phyloP scores from a whole-genome alignment of 306 rosid genomes.

The Sicyos edulis region DNA sequence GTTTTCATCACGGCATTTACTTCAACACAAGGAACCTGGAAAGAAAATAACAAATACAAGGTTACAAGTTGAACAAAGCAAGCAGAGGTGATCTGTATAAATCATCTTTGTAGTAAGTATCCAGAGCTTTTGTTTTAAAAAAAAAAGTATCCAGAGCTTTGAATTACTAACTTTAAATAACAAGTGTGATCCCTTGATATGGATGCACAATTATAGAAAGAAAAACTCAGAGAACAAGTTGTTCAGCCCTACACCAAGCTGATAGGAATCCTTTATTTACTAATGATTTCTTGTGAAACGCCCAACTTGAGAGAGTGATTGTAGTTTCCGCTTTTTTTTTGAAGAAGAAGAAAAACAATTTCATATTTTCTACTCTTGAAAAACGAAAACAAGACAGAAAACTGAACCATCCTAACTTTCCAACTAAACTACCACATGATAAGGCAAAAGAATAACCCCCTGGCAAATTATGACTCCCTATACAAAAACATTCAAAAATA shows the following conservation, averaged over 20 bases:
- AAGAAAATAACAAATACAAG: conserved; percentile 25
- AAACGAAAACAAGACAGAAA: not conserved
- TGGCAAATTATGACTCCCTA: not conserved
- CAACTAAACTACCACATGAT: not conserved
- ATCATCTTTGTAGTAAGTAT: not conserved
- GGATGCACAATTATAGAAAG: not conserved
- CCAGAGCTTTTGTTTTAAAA: not conserved
- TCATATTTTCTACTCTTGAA: not conserved
- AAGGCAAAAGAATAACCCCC: not conserved
- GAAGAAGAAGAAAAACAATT: no score
- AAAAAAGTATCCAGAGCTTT: not conserved
- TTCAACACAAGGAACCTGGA: conserved; percentile 86
- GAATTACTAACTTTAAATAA: not conserved
- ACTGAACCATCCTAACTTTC: not conserved
- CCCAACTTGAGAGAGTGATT: not conserved
- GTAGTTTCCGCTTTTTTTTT: no score
- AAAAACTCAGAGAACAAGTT: not conserved
- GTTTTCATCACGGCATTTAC: conserved; percentile 88
- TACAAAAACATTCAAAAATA: not conserved
- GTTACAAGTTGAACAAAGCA: not conserved
- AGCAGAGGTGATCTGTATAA: not conserved
- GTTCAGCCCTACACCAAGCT: not conserved
- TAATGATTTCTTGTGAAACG: not conserved
- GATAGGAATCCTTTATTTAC: not conserved
- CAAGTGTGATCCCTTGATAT: not conserved